Evolutionary conservation across 768 basidiomycete species (phyloP).

Genomic region (Rhodosporidiobolus odoratus): DNA sequence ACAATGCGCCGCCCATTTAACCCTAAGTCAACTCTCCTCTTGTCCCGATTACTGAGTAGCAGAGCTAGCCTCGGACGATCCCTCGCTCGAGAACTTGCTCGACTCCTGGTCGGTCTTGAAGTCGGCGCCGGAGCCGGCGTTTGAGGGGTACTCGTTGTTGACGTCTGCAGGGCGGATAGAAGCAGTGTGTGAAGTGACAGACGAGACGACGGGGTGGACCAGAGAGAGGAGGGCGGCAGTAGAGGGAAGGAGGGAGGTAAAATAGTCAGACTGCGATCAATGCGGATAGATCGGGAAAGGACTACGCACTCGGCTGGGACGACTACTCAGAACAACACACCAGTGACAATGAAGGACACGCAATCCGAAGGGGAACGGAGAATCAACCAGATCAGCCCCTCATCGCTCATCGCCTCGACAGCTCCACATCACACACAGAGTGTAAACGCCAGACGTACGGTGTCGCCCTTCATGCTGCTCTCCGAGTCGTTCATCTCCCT

Average conservation of each 20-base stretch:
- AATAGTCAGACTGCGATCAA: background rate
- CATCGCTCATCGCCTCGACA: background rate
- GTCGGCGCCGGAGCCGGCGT: slow-evolving; percentile 14
- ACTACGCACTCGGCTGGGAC: slow-evolving; percentile 23
- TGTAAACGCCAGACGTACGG: slow-evolving; percentile 1
- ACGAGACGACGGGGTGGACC: background rate
- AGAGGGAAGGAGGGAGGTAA: background rate
- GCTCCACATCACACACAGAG: background rate
- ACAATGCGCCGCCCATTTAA: too few species aligned
- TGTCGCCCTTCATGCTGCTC: slow-evolving; percentile 25
- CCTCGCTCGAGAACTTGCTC: slow-evolving; percentile 10
- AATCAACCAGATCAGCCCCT: background rate
- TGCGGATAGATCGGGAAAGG: too few species aligned
- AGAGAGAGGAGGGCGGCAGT: too few species aligned
- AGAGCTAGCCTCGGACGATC: slow-evolving; percentile 10
- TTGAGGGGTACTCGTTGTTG: slow-evolving; percentile 35
- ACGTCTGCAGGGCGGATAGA: slow-evolving; percentile 13
- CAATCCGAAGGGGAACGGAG: background rate
- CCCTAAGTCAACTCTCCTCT: too few species aligned
- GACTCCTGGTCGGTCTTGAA: slow-evolving; percentile 25
- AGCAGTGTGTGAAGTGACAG: background rate
- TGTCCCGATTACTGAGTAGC: slow-evolving; percentile 17
- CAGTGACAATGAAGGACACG: background rate
- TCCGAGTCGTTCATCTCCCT: slow-evolving; percentile 26
- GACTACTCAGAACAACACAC: too few species aligned